Evolutionary conservation across 176 grass and related monocot species (phyloP), one percentile per base, ranked within the genome.

Genomic region (Panicum miliaceum): DNA sequence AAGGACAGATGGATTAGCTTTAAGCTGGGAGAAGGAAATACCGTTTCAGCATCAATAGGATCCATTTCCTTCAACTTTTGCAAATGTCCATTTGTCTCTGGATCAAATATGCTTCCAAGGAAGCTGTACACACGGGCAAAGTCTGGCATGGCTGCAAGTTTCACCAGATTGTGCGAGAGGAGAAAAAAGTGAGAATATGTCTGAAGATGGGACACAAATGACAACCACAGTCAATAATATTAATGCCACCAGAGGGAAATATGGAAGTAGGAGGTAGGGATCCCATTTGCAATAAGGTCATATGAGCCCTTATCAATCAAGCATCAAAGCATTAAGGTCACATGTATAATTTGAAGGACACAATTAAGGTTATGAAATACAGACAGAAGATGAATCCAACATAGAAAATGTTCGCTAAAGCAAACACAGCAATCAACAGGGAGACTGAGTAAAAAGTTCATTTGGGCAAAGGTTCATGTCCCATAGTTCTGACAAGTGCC

Each of bases 31-130:
- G 42, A 79, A 89, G 83, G 36, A 65, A 84, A 61, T 90, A 98
- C 93, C 71, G 89, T 96, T 93, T 98, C 93, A 90, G 86, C 69
- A 79, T 98, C 89, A 75, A 98, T 89, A 42, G 89, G 93, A 89
- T 98, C 83, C 96, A 98, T 96, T 78, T 94, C 89, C 68, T 77
- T 90, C 82, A 98, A 78, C 41, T 79, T 84, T 71, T 96, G 58
- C 81, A 96, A 81, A 81, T 98, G 96, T 0, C 87, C 93, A 60
- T 50, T 96, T 66, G 85, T 86, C 19, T 82, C 89, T 42, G 93
- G 96, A 64, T 98, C 96, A 92, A 98, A 98, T 75, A 96, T 41
- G 36, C 91, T 93, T 26, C 93, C 96, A 43, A 98, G 91, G 73
- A 98, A 98, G 79, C 62, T 80, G 85, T 98, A 96, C 38, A 96